Conservation (phyloP, 2,329 filamentous ascomycete species). For the Alternaria burnsii region DNA sequence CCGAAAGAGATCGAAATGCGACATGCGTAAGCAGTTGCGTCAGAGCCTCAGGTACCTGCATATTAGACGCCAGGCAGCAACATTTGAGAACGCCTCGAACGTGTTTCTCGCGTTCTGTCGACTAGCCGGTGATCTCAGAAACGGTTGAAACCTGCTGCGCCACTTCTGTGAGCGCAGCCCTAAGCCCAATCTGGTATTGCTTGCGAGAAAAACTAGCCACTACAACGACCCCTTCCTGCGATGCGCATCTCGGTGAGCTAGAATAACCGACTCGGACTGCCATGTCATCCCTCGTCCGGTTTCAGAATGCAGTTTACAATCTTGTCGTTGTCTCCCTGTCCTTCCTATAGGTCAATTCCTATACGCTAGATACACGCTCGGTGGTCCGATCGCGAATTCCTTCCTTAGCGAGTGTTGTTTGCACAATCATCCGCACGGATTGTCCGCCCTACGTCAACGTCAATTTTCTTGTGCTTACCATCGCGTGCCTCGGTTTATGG, state of each 20-base stretch:
- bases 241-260: slow-evolving; percentile 16
- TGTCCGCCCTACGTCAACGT: slow-evolving; percentile 11
- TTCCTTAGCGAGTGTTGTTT: slow-evolving; percentile 18
- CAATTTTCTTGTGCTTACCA: slow-evolving; percentile 12
- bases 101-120: slow-evolving; percentile 1
- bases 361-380: slow-evolving; percentile 12
- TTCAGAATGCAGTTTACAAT: slow-evolving; percentile 20
- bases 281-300: slow-evolving; percentile 13
- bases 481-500: slow-evolving; percentile 21
- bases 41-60: slow-evolving; percentile 26
- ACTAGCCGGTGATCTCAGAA: slow-evolving; percentile 7
- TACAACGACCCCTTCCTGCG: slow-evolving; percentile 17
- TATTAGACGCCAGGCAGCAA: slow-evolving; percentile 18
- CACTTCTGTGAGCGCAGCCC: slow-evolving; percentile 8
- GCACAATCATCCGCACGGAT: slow-evolving; percentile 3
- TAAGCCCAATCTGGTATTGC: slow-evolving; percentile 26
- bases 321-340: slow-evolving; percentile 16
- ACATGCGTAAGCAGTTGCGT: slow-evolving; percentile 30
- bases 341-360: slow-evolving; percentile 21
- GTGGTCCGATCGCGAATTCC: slow-evolving; percentile 24
- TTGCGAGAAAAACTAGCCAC: slow-evolving; percentile 32
- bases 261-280: slow-evolving; percentile 20
- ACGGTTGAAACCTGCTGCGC: slow-evolving; percentile 15
- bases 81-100: background rate
- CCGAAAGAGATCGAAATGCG: slow-evolving; percentile 5